Conservation (phyloP, 2,329 filamentous ascomycete genomes). For the Paradendryphiella salina region DNA sequence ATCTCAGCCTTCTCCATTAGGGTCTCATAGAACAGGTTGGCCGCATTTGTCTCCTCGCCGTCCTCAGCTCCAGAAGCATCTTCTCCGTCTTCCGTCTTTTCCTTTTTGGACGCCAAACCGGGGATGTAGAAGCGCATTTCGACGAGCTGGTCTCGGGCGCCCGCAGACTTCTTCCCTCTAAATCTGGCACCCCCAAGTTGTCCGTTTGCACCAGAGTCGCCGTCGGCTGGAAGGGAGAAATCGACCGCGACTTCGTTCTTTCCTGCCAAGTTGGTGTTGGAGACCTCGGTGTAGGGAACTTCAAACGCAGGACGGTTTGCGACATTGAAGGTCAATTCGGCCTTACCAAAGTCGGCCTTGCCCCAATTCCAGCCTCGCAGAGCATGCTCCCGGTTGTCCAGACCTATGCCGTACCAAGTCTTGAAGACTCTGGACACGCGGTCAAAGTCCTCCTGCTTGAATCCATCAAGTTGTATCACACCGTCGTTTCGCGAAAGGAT, state of each 20-base stretch:
- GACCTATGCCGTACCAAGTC: slow-evolving; percentile 92
- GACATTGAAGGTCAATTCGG: slow-evolving; percentile 94
- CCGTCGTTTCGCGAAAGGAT: slow-evolving; percentile 82
- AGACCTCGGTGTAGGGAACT: slow-evolving; percentile 94
- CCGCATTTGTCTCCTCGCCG: slow-evolving; percentile 86
- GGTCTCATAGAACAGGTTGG: slow-evolving; percentile 96
- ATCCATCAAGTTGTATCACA: slow-evolving; percentile 92
- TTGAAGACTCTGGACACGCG: slow-evolving; percentile 92
- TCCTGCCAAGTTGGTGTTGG: slow-evolving; percentile 94
- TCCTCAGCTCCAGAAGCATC: slow-evolving; percentile 59
- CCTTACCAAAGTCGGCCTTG: slow-evolving; percentile 94
- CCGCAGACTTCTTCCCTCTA: slow-evolving; percentile 86
- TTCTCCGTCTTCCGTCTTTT: slow-evolving; percentile 73
- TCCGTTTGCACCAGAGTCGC: slow-evolving; percentile 73
- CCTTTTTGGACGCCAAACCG: slow-evolving; percentile 72
- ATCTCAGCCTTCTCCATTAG: slow-evolving; percentile 99
- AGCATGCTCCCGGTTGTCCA: slow-evolving; percentile 92
- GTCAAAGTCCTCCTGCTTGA: slow-evolving; percentile 92
- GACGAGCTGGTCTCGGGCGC: slow-evolving; percentile 87
- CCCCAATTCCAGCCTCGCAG: slow-evolving; percentile 99
- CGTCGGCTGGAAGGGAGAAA: slow-evolving; percentile 76
- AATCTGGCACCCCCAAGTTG: slow-evolving; percentile 71
- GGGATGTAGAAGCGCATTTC: slow-evolving; percentile 99
- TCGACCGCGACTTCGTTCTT: slow-evolving; percentile 98
- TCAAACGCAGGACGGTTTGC: slow-evolving; percentile 96